Percentiles rank a stretch among this genome's conserved stretches.
phyloP scores from a whole-genome alignment of 805 yeast genomes.

The Pichia sporocuriosa region DNA sequence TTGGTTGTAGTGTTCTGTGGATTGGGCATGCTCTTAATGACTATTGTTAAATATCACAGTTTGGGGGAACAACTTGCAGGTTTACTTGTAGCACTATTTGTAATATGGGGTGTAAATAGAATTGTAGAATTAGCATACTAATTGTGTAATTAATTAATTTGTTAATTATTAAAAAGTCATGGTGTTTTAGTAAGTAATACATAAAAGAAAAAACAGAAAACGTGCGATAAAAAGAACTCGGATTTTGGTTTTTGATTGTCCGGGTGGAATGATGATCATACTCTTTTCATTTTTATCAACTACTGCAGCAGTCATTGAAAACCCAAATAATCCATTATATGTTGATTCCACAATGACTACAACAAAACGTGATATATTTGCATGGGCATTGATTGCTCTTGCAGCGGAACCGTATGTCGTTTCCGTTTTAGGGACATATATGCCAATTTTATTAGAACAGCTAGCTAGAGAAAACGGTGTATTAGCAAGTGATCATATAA shows the following conservation, averaged over 20 bases:
- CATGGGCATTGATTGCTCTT: constrained; percentile 15
- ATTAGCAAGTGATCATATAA: constrained; percentile 45
- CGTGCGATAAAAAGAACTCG: too few relatives aligned
- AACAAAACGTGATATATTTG: constrained; percentile 11
- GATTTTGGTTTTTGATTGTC: too few relatives aligned
- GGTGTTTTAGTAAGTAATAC: not conserved
- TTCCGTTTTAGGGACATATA: constrained; percentile 71
- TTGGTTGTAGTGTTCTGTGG: constrained; percentile 43
- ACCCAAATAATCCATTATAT: too few relatives aligned
- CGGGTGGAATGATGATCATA: too few relatives aligned
- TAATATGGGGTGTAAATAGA: constrained; percentile 1
- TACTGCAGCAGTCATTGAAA: not conserved
- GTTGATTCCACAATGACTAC: constrained; percentile 3
- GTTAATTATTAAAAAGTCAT: not conserved
- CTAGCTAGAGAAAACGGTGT: constrained; percentile 73
- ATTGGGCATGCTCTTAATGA: constrained; percentile 84
- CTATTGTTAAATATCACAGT: constrained; percentile 81
- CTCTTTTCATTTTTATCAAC: not conserved
- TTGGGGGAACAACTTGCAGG: constrained; percentile 70
- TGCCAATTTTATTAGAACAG: constrained; percentile 64
- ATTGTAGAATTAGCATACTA: not conserved
- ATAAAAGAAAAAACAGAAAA: too few relatives aligned
- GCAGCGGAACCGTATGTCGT: constrained; percentile 80
- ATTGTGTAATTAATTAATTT: too few relatives aligned
- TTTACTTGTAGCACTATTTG: constrained; percentile 48